Base-by-base conservation (phyloP, 441 rosid genomes). In the Heliophila coronopifolia region DNA sequence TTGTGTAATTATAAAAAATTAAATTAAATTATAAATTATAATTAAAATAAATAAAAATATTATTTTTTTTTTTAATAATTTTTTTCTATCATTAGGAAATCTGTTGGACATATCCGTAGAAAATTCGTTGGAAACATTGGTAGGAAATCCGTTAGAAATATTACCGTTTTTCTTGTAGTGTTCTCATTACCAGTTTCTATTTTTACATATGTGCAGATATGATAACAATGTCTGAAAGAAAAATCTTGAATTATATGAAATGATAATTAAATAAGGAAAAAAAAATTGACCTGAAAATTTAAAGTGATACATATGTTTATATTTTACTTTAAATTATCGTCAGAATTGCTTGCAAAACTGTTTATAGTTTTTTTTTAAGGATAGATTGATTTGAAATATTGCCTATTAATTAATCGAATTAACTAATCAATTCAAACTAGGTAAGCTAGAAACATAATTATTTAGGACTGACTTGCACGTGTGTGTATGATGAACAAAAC, bases 391-490 rank as follows among this genome's bases (percentile, higher is more conserved):
- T 16, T 32, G 50, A 32, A 27, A 46, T 31, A 32, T 46, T 54
- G 20, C 61, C 54, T 54, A 48, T n/a, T n/a, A n/a, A n/a, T n/a
- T 8, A 55, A 8, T 40, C 46, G 28, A 63, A 63, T 48, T 27
- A 37, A 44, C 24, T 54, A 46, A 53, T 19, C 9, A 32, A 42
- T 42, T 54, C 11, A 63, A 34, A 50, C 37, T 56, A 49, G 63
- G 53, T 56, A 48, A 54, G 54, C 48, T 44, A 53, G 36, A 30
- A 38, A 36, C 28, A 44, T n/a, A 26, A 17, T 43, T 50, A 40
- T 32, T 50, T 43, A 6, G 55, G 54, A 39, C 42, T 45, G 35
- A 30, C 19, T 28, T 61, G 67, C 55, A 61, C 67, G 67, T 53
- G 67, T 47, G 57, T 27, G n/a, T n/a, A n/a, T n/a, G n/a, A 31